A percentile compares a stretch with the other conserved stretches of the same genome.
Evolutionary conservation across 2,329 filamentous ascomycete species (phyloP).

Genomic region (Samsoniella hepiali): DNA sequence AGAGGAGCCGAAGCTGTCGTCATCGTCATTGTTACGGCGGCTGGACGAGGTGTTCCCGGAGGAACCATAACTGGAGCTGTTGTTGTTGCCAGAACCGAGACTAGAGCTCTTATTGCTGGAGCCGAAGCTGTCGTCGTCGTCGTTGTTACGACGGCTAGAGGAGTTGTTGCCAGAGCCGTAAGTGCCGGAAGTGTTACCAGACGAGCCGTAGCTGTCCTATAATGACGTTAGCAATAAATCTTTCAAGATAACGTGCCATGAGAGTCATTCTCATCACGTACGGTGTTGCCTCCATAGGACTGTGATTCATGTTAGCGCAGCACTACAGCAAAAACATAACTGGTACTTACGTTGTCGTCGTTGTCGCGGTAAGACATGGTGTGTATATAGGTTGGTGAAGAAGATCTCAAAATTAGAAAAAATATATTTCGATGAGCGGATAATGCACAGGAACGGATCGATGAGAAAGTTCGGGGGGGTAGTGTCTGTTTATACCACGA

Average conservation of each 20-base stretch:
- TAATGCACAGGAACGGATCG: not conserved
- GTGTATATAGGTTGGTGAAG: constrained; percentile 11
- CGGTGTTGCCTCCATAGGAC: constrained; percentile 29
- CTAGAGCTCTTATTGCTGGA: constrained; percentile 21
- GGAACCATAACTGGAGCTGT: constrained; percentile 23
- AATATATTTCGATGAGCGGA: not conserved
- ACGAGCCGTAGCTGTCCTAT: constrained; percentile 22
- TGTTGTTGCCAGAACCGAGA: constrained; percentile 22
- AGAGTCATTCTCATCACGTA: constrained; percentile 19
- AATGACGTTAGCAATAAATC: not conserved
- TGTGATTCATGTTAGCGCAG: constrained; percentile 23
- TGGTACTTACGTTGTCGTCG: constrained; percentile 32
- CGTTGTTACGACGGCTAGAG: constrained; percentile 21
- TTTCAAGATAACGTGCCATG: not conserved
- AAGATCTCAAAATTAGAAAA: too few species aligned
- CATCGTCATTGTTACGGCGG: constrained; percentile 19
- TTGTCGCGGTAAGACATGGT: constrained; percentile 48
- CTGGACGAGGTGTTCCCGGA: constrained; percentile 24
- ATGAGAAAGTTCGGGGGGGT: not conserved
- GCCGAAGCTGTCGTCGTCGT: constrained; percentile 22
- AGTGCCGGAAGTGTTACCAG: constrained; percentile 17
- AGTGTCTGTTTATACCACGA: constrained; percentile 13
- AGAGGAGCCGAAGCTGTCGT: constrained; percentile 23
- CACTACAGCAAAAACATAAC: not conserved
- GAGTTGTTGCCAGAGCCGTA: constrained; percentile 23